Percentiles rank a stretch among this genome's conserved stretches.
phyloP scores from a whole-genome alignment of 768 basidiomycete species.

The Xanthoconium stramineum region DNA sequence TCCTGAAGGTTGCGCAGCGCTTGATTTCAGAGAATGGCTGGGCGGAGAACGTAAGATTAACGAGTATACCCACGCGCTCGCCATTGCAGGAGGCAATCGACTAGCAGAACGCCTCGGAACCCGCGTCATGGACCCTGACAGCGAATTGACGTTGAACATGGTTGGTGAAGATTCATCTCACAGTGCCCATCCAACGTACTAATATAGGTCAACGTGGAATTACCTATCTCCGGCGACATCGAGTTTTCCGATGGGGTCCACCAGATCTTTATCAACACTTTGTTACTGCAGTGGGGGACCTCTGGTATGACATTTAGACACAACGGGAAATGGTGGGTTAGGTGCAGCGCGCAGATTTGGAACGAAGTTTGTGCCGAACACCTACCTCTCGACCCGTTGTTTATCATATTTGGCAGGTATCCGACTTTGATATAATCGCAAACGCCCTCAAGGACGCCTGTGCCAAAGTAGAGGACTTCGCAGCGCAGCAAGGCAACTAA shows the following conservation, averaged over 20 bases:
- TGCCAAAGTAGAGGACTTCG: slow-evolving; percentile 11
- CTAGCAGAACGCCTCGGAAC: slow-evolving; percentile 64
- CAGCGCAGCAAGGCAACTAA: slow-evolving; percentile 2
- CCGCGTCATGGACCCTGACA: slow-evolving; percentile 54
- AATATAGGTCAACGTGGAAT: slow-evolving; percentile 38
- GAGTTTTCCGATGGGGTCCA: slow-evolving; percentile 12
- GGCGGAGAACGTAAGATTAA: slow-evolving; percentile 77
- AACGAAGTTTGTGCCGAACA: slow-evolving; percentile 25
- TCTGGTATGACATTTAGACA: slow-evolving; percentile 19
- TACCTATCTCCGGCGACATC: slow-evolving; percentile 34
- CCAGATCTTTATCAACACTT: slow-evolving; percentile 13
- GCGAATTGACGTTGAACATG: slow-evolving; percentile 68
- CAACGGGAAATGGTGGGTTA: slow-evolving; percentile 32
- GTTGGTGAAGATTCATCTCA: slow-evolving; percentile 32
- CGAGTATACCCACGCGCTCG: slow-evolving; percentile 66
- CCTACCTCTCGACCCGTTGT: background rate
- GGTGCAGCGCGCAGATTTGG: slow-evolving; percentile 32
- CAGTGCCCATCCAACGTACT: background rate
- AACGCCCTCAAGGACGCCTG: slow-evolving; percentile 26
- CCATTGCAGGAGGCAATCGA: slow-evolving; percentile 58
- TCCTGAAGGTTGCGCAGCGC: slow-evolving; percentile 39
- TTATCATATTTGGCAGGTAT: slow-evolving; percentile 20
- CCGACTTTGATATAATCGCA: slow-evolving; percentile 31
- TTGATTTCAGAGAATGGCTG: slow-evolving; percentile 68
- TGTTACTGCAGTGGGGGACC: slow-evolving; percentile 22